A percentile compares a stretch with the other conserved stretches of the same genome.
These are phyloP conservation scores for Reticulascus tulasneorum DNA, from an alignment of 2,329 filamentous ascomycete species.

Conservation along the genomic window DNA sequence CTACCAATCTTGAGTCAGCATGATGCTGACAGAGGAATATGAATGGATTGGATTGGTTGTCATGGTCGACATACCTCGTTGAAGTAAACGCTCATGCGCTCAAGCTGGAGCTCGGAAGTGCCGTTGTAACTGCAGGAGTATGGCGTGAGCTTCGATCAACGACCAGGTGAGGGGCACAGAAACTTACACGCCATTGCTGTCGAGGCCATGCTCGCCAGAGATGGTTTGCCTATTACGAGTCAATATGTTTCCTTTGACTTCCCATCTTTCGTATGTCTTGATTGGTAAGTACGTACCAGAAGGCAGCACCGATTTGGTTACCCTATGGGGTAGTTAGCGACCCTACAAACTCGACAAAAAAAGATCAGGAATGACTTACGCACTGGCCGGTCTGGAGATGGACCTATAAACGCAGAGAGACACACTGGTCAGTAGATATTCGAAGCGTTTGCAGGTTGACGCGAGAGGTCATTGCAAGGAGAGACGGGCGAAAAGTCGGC, in stretches of 20 bases:
- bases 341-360: constrained; percentile 5
- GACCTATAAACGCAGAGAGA: constrained; percentile 65
- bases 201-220: constrained; percentile 91
- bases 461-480: background rate
- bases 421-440: constrained; percentile 40
- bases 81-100: constrained; percentile 99
- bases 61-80: constrained; percentile 52
- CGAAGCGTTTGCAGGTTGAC: background rate
- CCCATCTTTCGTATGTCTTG: no score
- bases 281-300: constrained; percentile 73
- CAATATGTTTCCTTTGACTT: constrained; percentile 26
- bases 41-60: background rate
- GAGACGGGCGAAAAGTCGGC: constrained; percentile 9
- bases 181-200: constrained; percentile 91
- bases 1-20: constrained; percentile 40
- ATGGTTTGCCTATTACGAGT: constrained; percentile 65
- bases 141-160: constrained; percentile 15
- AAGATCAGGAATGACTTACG: constrained; percentile 51
- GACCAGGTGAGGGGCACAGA: constrained; percentile 5
- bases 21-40: no score
- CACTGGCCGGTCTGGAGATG: constrained; percentile 99
- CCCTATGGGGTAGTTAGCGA: constrained; percentile 59
- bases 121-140: constrained; percentile 76
- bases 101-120: constrained; percentile 96
- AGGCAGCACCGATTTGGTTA: constrained; percentile 99